Evolutionary conservation across 768 basidiomycete genomes (phyloP), one percentile per base, ranked within the genome.

Genomic region (Amanita pallidorosea): DNA sequence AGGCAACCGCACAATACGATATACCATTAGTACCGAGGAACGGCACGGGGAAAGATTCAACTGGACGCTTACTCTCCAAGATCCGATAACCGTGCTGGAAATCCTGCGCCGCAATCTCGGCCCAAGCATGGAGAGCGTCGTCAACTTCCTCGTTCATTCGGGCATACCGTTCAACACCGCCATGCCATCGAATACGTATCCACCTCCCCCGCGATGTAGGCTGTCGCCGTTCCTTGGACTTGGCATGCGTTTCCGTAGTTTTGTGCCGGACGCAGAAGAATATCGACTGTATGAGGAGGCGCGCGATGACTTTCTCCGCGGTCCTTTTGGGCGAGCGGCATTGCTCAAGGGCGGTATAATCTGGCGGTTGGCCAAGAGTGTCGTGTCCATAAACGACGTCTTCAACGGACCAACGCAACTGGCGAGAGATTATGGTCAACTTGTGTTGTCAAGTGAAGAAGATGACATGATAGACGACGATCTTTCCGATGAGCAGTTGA

Each of bases 261-360:
- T 31, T 20, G 13, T 11, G 4, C 49, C 49, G 11, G 35, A 45
- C 27, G n/a, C 25, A 23, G 43, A 25, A 23, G 51, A 43, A 11
- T 52, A 52, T 35, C 23, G 23, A 13, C 17, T 33, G 5, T 44
- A 51, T 20, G 49, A 51, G 44, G 43, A 23, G 7, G 41, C 41
- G 13, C 42, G 51, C 11, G 36, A 45, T 11, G 35, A 35, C 13
- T 45, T 52, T 23, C 40, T 51, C 7, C 20, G 22, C 22, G 33
- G 43, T 20, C 51, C 42, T 20, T 38, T 36, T 45, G 51, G 43
- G 2, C 43, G 45, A 3, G 33, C 51, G 20, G 51, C 51, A 8
- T 25, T 52, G 43, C n/a, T 45, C 27, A 34, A 27, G 33, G 49
- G 49, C 8, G 41, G 49, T 18, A 43, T 51, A 23, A 44, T 52